Evolutionary conservation across 2,329 filamentous ascomycete species (phyloP).

Genomic region (Colletotrichum abscissum): DNA sequence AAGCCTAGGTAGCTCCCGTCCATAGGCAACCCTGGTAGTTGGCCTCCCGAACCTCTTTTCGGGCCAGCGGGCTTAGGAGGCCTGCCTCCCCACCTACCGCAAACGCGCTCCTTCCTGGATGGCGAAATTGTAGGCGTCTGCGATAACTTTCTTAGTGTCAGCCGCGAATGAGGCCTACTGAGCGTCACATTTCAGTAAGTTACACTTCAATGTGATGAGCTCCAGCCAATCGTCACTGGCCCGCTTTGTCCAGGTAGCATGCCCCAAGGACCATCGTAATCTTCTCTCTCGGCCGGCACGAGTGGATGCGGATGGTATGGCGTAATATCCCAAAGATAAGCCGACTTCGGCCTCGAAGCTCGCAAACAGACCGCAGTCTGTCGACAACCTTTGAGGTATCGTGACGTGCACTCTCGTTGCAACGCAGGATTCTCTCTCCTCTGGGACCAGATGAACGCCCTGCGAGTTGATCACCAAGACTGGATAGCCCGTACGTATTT

Average conservation of each 20-base stretch:
- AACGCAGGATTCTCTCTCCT: neutral
- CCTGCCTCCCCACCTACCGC: neutral
- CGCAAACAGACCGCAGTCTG: neutral
- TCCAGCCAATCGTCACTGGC: neutral
- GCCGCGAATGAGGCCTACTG: neutral
- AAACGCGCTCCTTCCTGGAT: neutral
- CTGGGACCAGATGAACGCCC: neutral
- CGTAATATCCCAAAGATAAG: neutral
- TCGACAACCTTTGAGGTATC: neutral
- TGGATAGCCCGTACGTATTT: neutral
- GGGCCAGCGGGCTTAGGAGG: neutral
- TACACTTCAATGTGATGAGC: neutral
- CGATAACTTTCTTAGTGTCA: neutral
- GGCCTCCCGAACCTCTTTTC: neutral
- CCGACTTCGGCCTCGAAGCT: neutral
- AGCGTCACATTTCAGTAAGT: neutral
- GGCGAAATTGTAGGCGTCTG: neutral
- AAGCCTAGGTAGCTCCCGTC: conserved; percentile 14
- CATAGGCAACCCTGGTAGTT: no score
- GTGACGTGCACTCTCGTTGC: neutral
- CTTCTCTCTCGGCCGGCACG: neutral
- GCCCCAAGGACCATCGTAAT: neutral
- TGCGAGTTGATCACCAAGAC: neutral
- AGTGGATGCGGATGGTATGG: neutral
- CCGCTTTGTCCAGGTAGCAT: neutral